Evolutionary conservation across 2,329 filamentous ascomycete genomes (phyloP).

Genomic region (Parafenestella ontariensis): DNA sequence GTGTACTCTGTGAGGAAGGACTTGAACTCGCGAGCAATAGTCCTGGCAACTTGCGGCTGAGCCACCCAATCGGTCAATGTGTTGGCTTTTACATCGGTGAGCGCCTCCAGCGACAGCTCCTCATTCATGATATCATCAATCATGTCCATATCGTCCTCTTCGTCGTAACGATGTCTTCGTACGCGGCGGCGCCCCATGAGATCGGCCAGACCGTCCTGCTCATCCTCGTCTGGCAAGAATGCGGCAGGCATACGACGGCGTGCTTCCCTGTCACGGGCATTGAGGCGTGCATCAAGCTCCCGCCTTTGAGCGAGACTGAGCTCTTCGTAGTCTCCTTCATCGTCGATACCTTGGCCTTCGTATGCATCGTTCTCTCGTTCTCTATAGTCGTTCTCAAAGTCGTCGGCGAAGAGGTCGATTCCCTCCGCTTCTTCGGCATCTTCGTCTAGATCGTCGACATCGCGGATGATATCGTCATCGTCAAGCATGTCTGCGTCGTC

Average conservation of each 20-base stretch:
- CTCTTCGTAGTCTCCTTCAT: constrained; percentile 79
- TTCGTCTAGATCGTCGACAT: constrained; percentile 73
- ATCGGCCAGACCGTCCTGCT: constrained; percentile 84
- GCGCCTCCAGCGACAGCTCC: constrained; percentile 87
- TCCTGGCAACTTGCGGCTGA: constrained; percentile 85
- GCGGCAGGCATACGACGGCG: constrained; percentile 72
- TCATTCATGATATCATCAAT: constrained; percentile 94
- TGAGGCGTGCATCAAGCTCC: constrained; percentile 74
- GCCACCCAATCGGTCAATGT: constrained; percentile 96
- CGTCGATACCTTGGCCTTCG: constrained; percentile 75
- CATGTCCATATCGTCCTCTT: constrained; percentile 91
- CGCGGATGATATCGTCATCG: constrained; percentile 69
- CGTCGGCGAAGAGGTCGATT: constrained; percentile 74
- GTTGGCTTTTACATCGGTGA: constrained; percentile 91
- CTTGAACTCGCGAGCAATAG: constrained; percentile 96
- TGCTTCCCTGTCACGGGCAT: constrained; percentile 75
- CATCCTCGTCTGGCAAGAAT: constrained; percentile 81
- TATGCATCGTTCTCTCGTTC: constrained; percentile 65
- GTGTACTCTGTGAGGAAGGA: constrained; percentile 96
- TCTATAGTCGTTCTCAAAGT: constrained; percentile 69
- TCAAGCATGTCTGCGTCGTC: constrained; percentile 74
- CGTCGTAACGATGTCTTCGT: constrained; percentile 88
- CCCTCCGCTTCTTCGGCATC: constrained; percentile 73
- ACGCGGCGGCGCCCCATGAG: constrained; percentile 85
- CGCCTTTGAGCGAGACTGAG: constrained; percentile 72